These are phyloP conservation scores for Globisporangium lucens DNA, from an alignment of 352 stramenopile species.

Conservation along the genomic window DNA sequence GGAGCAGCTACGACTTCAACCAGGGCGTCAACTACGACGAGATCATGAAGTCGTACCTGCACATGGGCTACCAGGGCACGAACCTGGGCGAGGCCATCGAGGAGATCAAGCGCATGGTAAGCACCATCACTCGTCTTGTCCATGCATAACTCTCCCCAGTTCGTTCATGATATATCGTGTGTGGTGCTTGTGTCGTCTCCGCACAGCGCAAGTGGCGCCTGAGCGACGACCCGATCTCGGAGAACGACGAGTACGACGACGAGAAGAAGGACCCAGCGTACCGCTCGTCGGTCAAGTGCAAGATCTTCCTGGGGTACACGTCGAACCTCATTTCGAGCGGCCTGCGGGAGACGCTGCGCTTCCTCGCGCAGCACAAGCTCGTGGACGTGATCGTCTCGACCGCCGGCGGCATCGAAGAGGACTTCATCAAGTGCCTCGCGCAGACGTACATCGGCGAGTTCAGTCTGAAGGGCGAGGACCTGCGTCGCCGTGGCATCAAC, in stretches of 20 bases:
- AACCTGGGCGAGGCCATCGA: slow-evolving; percentile 96
- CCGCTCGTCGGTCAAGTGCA: slow-evolving; percentile 89
- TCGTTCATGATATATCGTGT: too few relatives aligned
- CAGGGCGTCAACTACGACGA: slow-evolving; percentile 83
- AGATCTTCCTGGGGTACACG: slow-evolving; percentile 99
- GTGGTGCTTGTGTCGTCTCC: too few relatives aligned
- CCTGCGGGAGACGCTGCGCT: slow-evolving; percentile 97
- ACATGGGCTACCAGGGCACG: slow-evolving; percentile 95
- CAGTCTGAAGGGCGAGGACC: slow-evolving; percentile 88
- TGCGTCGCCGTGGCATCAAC: slow-evolving; percentile 97
- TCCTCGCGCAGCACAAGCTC: slow-evolving; percentile 98
- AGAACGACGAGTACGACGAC: slow-evolving; percentile 91
- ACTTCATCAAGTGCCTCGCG: slow-evolving; percentile 99
- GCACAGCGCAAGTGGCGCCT: slow-evolving; percentile 93
- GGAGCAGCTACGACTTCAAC: slow-evolving; percentile 89
- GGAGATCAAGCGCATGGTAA: slow-evolving; percentile 97
- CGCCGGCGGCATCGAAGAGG: slow-evolving; percentile 93
- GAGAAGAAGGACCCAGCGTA: slow-evolving; percentile 73
- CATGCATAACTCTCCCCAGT: too few relatives aligned
- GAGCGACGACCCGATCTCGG: slow-evolving; percentile 89
- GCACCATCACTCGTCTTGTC: background rate
- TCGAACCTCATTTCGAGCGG: slow-evolving; percentile 99
- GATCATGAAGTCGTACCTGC: slow-evolving; percentile 78
- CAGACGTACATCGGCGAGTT: slow-evolving; percentile 99
- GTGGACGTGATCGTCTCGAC: slow-evolving; percentile 97